Base-by-base conservation (phyloP, 257 asterid species). In the Solanum dulcamara region DNA sequence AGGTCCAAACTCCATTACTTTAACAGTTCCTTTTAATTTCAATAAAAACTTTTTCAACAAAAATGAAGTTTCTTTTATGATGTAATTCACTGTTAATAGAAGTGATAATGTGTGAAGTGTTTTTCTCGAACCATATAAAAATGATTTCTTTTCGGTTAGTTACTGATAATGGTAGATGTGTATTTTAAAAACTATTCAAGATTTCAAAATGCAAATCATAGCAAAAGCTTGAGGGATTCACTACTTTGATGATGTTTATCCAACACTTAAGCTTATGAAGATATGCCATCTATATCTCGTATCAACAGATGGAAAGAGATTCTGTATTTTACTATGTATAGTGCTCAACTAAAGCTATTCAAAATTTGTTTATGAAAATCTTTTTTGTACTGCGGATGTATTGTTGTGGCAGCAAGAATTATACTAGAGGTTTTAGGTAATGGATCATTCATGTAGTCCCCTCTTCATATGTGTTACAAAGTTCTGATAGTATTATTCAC, bases 331-430 rank as follows among this genome's bases (percentile, higher is more conserved):
- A 55, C 26, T 74, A 11, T 40, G 44, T 18, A 11, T 66, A 74
- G 64, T 64, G 44, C 35, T 71, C 59, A 71, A 81, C 24, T 46
- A 72, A 84, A 72, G 64, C 84, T 86, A 28, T 72, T 81, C 85
- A 85, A 50, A 90, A 80, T 38, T 12, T 86, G 81, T 53, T 55
- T 88, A 75, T 87, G 82, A 66, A 62, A 37, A 62, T 86, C 77
- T 28, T 17, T 84, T 84, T 80, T 83, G 71, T 83, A 33, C 64
- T 90, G 87, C 90, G 93, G 98, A 92, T 95, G 91, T 95, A 94
- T 91, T 96, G 98, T 90, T 97, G 95, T 83, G 99, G 99, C 75
- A 96, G 99, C 94, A 91, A 86, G 89, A 95, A 93, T 67, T 96
- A 93, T 46, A 96, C 98, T 33, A 91, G 98, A 77, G 99, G 98